Evolutionary conservation across 176 grass and related monocot genomes (phyloP).

Genomic region (Aegilops tauschii): DNA sequence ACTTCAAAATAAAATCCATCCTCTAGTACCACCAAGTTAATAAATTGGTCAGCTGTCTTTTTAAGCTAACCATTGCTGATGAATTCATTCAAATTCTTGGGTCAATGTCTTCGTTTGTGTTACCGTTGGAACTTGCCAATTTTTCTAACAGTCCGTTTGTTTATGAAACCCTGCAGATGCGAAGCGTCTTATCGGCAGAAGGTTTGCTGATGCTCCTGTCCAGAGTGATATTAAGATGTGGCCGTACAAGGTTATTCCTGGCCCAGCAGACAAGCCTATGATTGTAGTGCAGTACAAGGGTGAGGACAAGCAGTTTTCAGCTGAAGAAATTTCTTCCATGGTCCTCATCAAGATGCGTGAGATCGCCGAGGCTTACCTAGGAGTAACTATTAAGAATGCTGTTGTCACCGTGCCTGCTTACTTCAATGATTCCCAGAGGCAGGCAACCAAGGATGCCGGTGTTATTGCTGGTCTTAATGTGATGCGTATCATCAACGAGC

Average conservation of each 20-base stretch:
- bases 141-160: not conserved
- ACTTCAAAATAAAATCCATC: not conserved
- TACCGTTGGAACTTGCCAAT: not conserved
- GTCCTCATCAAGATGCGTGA: conserved; percentile 56
- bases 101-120: not conserved
- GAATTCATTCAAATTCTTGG: not conserved
- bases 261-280: conserved; percentile 44
- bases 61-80: not conserved
- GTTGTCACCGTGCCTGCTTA: conserved; percentile 47
- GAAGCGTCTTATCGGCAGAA: conserved; percentile 51
- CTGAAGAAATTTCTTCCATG: conserved; percentile 57
- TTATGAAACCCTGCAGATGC: conserved; percentile 37
- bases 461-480: conserved; percentile 58
- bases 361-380: conserved; percentile 50
- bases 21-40: not conserved
- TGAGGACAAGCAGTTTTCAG: conserved; percentile 47
- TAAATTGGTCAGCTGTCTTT: not conserved
- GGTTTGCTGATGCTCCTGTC: conserved; percentile 46
- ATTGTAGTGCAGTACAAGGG: conserved; percentile 56
- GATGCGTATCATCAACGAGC: conserved; percentile 54
- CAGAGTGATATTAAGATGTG: conserved; percentile 54
- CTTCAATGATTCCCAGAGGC: conserved; percentile 58
- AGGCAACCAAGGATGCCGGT: conserved; percentile 56
- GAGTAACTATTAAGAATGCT: conserved; percentile 43
- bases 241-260: conserved; percentile 48